Percentiles rank a stretch among this genome's conserved stretches.
Conservation (phyloP, 73 alveolate species). For the Breviolum minutum region DNA sequence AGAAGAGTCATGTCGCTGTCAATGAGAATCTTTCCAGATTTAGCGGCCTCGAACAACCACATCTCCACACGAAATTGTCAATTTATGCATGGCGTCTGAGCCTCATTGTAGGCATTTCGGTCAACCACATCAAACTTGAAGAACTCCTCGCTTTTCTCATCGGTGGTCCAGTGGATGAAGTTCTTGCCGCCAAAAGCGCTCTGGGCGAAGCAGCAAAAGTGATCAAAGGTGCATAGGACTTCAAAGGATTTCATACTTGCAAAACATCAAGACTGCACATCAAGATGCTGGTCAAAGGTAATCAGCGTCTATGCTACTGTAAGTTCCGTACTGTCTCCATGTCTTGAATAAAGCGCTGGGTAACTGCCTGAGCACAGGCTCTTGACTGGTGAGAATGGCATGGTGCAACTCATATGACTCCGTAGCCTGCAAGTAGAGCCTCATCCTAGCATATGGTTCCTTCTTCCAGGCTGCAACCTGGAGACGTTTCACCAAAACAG, state of each 20-base stretch:
- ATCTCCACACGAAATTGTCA: neutral
- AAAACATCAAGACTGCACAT: neutral
- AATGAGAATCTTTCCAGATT: conserved; percentile 49
- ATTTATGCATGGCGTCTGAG: neutral
- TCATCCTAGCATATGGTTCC: conserved; percentile 74
- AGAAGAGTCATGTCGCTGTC: conserved; percentile 64
- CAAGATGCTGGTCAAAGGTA: neutral
- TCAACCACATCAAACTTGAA: conserved; percentile 92
- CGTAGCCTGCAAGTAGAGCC: conserved; percentile 66
- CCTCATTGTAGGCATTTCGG: conserved; percentile 76
- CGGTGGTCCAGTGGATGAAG: conserved; percentile 94
- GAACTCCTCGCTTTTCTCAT: conserved; percentile 66
- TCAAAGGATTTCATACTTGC: neutral
- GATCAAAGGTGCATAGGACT: neutral
- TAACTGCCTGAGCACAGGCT: conserved; percentile 33
- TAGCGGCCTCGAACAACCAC: conserved; percentile 38
- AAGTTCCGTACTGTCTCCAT: conserved; percentile 52
- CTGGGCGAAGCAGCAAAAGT: neutral
- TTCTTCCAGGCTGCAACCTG: conserved; percentile 83
- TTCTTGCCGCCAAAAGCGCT: conserved; percentile 93
- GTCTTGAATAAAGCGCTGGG: conserved; percentile 84
- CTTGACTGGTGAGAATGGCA: neutral
- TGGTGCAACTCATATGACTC: neutral
- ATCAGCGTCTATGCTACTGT: too few species aligned
- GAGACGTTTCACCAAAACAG: neutral